Base-by-base conservation (phyloP, 2,329 filamentous ascomycete genomes). In the Cercospora sp. region DNA sequence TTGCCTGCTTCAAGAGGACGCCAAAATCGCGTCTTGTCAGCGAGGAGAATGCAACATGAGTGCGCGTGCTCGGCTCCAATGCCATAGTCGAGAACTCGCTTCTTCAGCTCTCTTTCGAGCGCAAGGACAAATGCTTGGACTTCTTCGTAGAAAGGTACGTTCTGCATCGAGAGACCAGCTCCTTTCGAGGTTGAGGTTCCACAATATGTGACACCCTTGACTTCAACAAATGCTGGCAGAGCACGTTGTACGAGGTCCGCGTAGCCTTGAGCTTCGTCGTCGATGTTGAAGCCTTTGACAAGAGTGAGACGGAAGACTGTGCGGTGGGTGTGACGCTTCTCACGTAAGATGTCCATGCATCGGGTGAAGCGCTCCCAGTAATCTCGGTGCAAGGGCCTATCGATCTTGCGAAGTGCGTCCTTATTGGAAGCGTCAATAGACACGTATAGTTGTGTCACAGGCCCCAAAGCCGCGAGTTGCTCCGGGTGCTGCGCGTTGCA, bases 401-500 rank as follows among this genome's bases (percentile, higher is more conserved):
- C 94, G 75, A 99, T 97, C 77, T 90, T 91, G 62, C 92, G 89
- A 33, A 98, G 86, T 16, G 90, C 92, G 69, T 97, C 94, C 70
- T 89, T 89, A 83, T 97, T 96, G 55, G 91, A 93, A 0, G 95
- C 95, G 76, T 99, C 94, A 77, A 98, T 97, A 65, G 91, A 95
- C 69, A 98, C 94, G 79, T 98, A 98, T 1, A 99, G 87, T 80
- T 98, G 95, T 0, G 94, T 99, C 13, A 97, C 94, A 30, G 91
- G 92, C 71, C 91, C 86, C 45, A 98, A 85, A 0, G 90, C 86
- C 0, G 90, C 91, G 28, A 98, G 87, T 78, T 98, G 91, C 64
- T 96, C 93, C 0, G 94, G 95, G 77, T 98, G 94, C 79, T 98
- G 95, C 0, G 94, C 94, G 77, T 98, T 98, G 84, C 94, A 98